These are phyloP conservation scores for Mortierella sp. DNA, from an alignment of 371 early-diverging fungal genomes.

Conservation along the genomic window DNA sequence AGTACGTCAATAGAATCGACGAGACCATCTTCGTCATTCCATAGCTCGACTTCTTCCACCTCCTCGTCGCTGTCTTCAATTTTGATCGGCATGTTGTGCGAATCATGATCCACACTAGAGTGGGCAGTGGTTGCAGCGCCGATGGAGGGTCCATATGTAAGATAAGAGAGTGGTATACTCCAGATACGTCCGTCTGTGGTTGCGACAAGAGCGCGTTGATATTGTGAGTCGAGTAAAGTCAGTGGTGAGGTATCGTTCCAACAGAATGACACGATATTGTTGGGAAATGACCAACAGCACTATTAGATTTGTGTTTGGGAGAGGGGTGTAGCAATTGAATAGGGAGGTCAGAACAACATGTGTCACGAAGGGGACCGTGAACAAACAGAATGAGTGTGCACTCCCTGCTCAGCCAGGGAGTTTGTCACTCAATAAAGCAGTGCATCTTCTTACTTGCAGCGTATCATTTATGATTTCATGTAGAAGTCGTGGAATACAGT, in stretches of 20 bases:
- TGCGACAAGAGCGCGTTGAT: constrained; percentile 14
- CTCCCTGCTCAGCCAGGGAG: too few species aligned
- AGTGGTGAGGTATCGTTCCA: constrained; percentile 8
- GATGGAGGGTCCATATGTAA: background rate
- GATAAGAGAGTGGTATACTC: constrained; percentile 3
- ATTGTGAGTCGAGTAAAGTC: background rate
- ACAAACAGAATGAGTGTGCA: too few species aligned
- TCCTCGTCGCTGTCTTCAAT: constrained; percentile 34
- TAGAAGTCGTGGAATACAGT: constrained; percentile 17
- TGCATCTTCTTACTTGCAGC: constrained; percentile 13
- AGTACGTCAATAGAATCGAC: constrained; percentile 10
- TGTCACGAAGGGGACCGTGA: constrained; percentile 1
- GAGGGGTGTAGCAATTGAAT: background rate
- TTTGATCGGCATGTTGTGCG: constrained; percentile 18
- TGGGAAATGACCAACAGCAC: constrained; percentile 34
- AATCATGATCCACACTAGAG: background rate
- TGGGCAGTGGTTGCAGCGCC: background rate
- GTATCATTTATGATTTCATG: constrained; percentile 14
- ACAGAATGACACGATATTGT: constrained; percentile 27
- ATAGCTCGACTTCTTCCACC: constrained; percentile 37
- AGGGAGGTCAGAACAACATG: background rate
- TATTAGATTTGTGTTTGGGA: background rate
- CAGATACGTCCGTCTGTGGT: constrained; percentile 30
- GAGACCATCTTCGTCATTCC: constrained; percentile 48
- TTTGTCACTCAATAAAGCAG: background rate